phyloP scores from a whole-genome alignment of 2,329 filamentous ascomycete species.

The Trichoderma hamatum region DNA sequence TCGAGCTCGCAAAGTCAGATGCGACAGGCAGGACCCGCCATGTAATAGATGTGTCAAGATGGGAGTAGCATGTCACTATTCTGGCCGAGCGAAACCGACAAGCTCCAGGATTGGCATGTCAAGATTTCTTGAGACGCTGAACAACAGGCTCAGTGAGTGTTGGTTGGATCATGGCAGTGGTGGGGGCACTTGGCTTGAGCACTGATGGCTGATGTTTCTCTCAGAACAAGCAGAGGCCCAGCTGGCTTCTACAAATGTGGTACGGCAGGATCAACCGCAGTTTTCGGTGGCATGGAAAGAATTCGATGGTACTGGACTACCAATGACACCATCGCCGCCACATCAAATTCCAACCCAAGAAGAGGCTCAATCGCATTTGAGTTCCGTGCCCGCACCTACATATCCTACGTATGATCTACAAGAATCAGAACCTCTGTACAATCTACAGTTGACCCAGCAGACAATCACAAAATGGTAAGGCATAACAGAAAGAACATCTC shows the following conservation, averaged over 20 bases:
- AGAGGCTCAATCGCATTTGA: background rate
- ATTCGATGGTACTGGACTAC: background rate
- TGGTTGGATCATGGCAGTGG: background rate
- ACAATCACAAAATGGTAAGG: background rate
- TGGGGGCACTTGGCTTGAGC: background rate
- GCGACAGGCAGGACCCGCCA: conserved; percentile 17
- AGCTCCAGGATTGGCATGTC: conserved; percentile 19
- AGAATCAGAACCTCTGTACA: background rate
- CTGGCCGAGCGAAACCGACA: conserved; percentile 14
- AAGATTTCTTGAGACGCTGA: background rate
- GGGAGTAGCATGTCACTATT: conserved; percentile 21
- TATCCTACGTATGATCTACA: conserved; percentile 6
- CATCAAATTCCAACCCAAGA: background rate
- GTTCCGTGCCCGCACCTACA: background rate
- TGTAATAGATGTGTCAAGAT: conserved; percentile 20
- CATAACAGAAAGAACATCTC: background rate
- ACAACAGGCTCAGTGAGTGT: conserved; percentile 7
- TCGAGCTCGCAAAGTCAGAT: conserved; percentile 19
- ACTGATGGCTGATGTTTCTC: background rate
- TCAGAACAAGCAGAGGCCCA: conserved; percentile 23
- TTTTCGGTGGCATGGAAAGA: conserved; percentile 14
- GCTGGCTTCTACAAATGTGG: background rate
- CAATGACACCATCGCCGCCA: background rate
- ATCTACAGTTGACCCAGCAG: background rate
- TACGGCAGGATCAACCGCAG: background rate